phyloP scores from a whole-genome alignment of 192 early-diverging fungal species.

The Backusella sp. region DNA sequence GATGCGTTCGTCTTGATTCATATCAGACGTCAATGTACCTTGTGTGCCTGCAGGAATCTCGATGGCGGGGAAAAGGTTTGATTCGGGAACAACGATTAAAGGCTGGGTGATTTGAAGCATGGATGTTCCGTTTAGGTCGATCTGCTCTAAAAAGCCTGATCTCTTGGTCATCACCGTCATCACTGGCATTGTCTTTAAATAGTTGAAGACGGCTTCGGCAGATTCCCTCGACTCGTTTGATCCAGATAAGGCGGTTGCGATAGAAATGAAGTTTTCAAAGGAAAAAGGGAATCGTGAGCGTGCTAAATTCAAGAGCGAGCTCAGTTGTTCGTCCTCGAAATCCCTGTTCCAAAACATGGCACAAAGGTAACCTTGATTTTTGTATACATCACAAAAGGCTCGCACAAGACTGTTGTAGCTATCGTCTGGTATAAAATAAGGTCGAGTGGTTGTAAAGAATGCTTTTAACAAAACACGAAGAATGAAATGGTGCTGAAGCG shows the following conservation, averaged over 20 bases:
- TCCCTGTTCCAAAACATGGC: conserved; percentile 25
- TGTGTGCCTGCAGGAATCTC: conserved; percentile 14
- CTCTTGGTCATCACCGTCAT: conserved; percentile 14
- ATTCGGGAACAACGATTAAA: background rate
- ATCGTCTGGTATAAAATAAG: conserved; percentile 18
- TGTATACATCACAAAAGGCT: conserved; percentile 2
- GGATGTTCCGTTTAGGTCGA: background rate
- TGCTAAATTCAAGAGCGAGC: conserved; percentile 16
- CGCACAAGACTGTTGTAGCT: conserved; percentile 18
- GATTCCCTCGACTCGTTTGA: background rate
- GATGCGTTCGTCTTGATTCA: background rate
- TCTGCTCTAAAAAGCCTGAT: background rate
- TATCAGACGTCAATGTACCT: conserved; percentile 6
- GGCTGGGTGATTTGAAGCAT: background rate
- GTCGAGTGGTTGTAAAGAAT: conserved; percentile 20
- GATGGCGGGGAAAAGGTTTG: background rate
- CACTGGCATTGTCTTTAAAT: background rate
- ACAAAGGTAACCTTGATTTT: conserved; percentile 18
- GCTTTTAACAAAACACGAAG: background rate
- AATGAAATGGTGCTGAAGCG: conserved; percentile 6
- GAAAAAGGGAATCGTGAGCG: conserved; percentile 23
- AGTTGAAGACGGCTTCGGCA: conserved; percentile 24
- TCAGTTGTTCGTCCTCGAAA: background rate
- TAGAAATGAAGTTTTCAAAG: conserved; percentile 16
- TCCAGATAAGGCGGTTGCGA: conserved; percentile 20